Conservation (phyloP, 2,329 filamentous ascomycete species). For the Aspergillus terreus region DNA sequence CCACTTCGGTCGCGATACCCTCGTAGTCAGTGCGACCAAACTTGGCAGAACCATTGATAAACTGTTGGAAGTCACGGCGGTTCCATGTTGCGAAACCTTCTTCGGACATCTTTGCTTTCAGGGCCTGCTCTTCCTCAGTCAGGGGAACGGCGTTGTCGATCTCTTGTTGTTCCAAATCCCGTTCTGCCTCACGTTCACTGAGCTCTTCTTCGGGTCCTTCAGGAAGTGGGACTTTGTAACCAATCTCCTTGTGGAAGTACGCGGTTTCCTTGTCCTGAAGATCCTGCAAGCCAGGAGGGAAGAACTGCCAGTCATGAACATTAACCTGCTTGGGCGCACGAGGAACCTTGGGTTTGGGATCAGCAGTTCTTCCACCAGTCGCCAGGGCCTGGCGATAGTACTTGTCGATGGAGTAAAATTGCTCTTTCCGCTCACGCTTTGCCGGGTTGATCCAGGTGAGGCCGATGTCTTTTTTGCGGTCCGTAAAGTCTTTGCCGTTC, state of each 20-base stretch:
- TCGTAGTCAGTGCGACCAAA: constrained; percentile 85
- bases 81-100: constrained; percentile 95
- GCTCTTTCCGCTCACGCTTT: constrained; percentile 97
- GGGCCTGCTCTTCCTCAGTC: constrained; percentile 82
- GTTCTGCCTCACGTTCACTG: constrained; percentile 80
- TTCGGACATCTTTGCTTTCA: constrained; percentile 76
- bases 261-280: constrained; percentile 96
- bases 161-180: constrained; percentile 80
- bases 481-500: constrained; percentile 96
- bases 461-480: constrained; percentile 85
- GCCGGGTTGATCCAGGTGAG: constrained; percentile 97
- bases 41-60: constrained; percentile 90
- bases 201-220: constrained; percentile 87
- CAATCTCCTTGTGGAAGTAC: constrained; percentile 92
- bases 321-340: constrained; percentile 87
- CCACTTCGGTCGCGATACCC: constrained; percentile 81
- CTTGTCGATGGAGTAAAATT: constrained; percentile 97
- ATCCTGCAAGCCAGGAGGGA: constrained; percentile 76
- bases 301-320: constrained; percentile 97
- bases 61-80: constrained; percentile 95
- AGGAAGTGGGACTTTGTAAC: constrained; percentile 85
- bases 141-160: constrained; percentile 88
- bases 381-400: constrained; percentile 92
- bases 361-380: constrained; percentile 72
- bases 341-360: constrained; percentile 92